phyloP scores from a whole-genome alignment of 2,329 filamentous ascomycete genomes.

The Albophoma yamanashiensis region DNA sequence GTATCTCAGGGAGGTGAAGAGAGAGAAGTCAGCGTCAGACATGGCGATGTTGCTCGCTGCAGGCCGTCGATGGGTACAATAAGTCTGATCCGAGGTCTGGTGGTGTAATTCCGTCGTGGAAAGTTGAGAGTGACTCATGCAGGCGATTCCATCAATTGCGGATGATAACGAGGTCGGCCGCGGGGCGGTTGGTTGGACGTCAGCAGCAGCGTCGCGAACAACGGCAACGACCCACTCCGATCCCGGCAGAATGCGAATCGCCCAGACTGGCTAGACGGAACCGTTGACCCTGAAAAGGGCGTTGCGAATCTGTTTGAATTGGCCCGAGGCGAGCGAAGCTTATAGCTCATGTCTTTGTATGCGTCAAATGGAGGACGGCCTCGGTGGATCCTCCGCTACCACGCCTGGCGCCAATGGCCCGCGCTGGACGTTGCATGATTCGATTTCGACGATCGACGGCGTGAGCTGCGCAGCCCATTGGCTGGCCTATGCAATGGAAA shows the following conservation, averaged over 20 bases:
- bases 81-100: background rate
- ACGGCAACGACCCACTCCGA: background rate
- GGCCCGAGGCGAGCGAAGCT: background rate
- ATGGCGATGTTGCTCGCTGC: constrained; percentile 11
- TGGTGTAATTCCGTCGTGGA: background rate
- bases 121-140: background rate
- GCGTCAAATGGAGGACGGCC: background rate
- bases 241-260: background rate
- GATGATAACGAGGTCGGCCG: background rate
- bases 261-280: background rate
- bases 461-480: background rate
- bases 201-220: background rate
- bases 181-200: too few relatives aligned
- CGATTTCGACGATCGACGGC: background rate
- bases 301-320: background rate
- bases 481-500: background rate
- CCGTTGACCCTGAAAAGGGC: background rate
- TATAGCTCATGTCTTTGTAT: background rate
- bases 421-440: background rate
- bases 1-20: constrained; percentile 65
- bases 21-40: constrained; percentile 35
- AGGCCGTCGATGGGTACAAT: background rate
- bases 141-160: too few relatives aligned
- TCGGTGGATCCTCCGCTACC: background rate
- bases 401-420: background rate